phyloP scores from a whole-genome alignment of 331 rosid genomes.

The Saraca asoca region DNA sequence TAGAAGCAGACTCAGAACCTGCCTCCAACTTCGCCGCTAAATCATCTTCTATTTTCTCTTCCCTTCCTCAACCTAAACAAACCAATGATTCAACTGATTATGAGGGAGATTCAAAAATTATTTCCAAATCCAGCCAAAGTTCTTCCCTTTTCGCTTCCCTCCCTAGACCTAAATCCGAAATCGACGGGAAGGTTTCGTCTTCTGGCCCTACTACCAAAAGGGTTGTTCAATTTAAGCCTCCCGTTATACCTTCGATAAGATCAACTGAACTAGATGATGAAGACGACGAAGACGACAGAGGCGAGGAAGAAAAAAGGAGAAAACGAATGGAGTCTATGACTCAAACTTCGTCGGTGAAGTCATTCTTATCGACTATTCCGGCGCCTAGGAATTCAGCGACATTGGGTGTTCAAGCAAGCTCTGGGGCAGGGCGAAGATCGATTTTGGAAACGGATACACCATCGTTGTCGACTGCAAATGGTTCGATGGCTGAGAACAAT shows the following conservation, averaged over 20 bases:
- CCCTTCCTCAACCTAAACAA: slow-evolving; percentile 14
- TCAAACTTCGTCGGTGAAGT: slow-evolving; percentile 56
- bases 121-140: slow-evolving; percentile 10
- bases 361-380: slow-evolving; percentile 72
- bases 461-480: slow-evolving; percentile 25
- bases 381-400: slow-evolving; percentile 71
- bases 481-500: slow-evolving; percentile 24
- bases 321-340: slow-evolving; percentile 43
- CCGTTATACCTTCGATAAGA: slow-evolving; percentile 46
- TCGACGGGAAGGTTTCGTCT: slow-evolving; percentile 36
- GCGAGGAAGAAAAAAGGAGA: slow-evolving; percentile 44
- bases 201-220: slow-evolving; percentile 44
- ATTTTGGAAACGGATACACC: slow-evolving; percentile 49
- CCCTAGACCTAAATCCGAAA: slow-evolving; percentile 65
- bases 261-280: slow-evolving; percentile 45
- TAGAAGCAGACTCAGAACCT: slow-evolving; percentile 28
- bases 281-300: slow-evolving; percentile 49
- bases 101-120: neutral
- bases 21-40: slow-evolving; percentile 14
- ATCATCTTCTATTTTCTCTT: slow-evolving; percentile 36
- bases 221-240: slow-evolving; percentile 78
- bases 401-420: slow-evolving; percentile 58
- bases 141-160: slow-evolving; percentile 44
- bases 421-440: slow-evolving; percentile 71
- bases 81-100: neutral